Base-by-base conservation (phyloP, 1,139 yeast genomes). In the Hyphopichia wangnamkhiaoensis region DNA sequence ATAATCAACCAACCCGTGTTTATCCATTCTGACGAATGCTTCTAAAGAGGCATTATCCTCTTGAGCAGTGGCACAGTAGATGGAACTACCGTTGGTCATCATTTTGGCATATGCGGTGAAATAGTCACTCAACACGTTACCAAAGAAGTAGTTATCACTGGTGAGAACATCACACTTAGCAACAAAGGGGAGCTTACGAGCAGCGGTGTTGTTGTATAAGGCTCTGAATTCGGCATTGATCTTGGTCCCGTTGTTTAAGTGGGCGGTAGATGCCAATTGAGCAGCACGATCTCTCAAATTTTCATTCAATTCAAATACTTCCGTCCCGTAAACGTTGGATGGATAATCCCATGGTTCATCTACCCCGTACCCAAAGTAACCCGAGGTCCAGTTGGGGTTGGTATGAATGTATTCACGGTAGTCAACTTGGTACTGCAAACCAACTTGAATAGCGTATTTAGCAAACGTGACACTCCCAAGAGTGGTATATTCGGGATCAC, bases 1-100 rank as follows among this genome's bases (percentile, higher is more conserved):
- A 56, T 61, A 81, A 54, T 79, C 83, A 37, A 76, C 78, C 45
- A 80, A 65, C 15, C 83, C 84, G 49, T 65, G 65, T 46, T 63
- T 65, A 46, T 78, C 76, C 53, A 76, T 70, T 63, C 88, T 75
- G 31, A 77, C 54, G 43, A 81, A 60, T 3, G 81, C 79, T 56
- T 81, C 84, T 52, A 81, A 71, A 10, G 83, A 69, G 25, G 87
- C 87, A 53, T 80, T 79, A 56, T 82, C 87, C 59, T 82, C 88
- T 59, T 80, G 85, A 39, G 84, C 85, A 35, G 84, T 77, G 25
- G 82, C 58, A 58, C 85, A 79, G 65, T 80, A 82, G 4, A 13
- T 20, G 9, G 80, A 84, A 34, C 83, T 70, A 35, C 80, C 81
- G 52, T 82, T 82, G 45, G 85, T 75, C 58, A 80, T 59, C 47